Conservation (phyloP, 768 basidiomycete species). For the Naganishia vishniacii region DNA sequence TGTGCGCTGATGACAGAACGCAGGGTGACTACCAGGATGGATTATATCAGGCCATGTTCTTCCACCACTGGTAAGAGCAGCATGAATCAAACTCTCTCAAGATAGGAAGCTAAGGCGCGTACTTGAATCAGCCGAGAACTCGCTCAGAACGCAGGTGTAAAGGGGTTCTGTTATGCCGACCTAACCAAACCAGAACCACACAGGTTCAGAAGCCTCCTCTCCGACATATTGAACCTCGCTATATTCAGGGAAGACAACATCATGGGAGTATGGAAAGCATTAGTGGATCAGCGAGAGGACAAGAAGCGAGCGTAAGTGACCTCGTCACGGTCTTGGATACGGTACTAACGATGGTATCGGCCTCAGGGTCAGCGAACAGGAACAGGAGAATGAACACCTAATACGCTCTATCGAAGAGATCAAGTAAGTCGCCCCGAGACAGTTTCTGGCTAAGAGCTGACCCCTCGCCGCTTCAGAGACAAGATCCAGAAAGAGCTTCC, state of each 20-base stretch:
- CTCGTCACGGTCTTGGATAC: too few species aligned
- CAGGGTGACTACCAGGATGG: constrained; percentile 14
- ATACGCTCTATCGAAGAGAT: constrained; percentile 10
- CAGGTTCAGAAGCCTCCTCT: constrained; percentile 8
- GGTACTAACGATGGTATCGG: too few species aligned
- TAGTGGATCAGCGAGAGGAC: constrained; percentile 17
- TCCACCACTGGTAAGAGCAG: constrained; percentile 15
- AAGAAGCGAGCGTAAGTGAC: constrained; percentile 15
- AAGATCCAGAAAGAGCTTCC: constrained; percentile 18
- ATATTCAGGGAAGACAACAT: constrained; percentile 17
- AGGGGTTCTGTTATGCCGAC: constrained; percentile 15
- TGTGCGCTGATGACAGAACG: too few species aligned
- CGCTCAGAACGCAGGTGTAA: constrained; percentile 9
- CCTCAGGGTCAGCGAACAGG: background rate
- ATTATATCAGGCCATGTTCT: constrained; percentile 13
- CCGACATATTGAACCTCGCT: constrained; percentile 8
- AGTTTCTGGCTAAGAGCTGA: too few species aligned
- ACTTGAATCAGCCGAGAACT: constrained; percentile 1
- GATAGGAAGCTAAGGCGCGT: background rate
- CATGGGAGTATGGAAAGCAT: constrained; percentile 14
- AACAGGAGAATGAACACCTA: constrained; percentile 8
- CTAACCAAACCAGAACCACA: constrained; percentile 16
- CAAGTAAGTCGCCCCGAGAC: too few species aligned
- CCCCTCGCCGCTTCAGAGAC: too few species aligned
- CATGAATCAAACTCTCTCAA: background rate